phyloP scores from a whole-genome alignment of 2,329 filamentous ascomycete species.

The Verticillium albo-atrum region DNA sequence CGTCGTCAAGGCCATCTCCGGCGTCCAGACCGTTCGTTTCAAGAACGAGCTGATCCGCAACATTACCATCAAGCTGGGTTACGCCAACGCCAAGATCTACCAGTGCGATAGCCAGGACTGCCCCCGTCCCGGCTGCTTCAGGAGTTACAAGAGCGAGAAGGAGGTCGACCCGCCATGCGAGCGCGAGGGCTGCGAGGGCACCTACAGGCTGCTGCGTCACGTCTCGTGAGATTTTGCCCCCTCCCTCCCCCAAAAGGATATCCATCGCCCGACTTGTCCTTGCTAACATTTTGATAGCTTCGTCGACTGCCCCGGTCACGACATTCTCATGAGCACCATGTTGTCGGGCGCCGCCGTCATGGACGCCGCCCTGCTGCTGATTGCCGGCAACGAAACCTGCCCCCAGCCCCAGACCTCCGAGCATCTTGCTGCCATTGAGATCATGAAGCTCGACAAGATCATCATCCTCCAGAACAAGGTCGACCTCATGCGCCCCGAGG shows the following conservation, averaged over 20 bases:
- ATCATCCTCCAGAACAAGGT: constrained; percentile 99
- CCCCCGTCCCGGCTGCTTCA: constrained; percentile 90
- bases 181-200: constrained; percentile 83
- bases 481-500: constrained; percentile 95
- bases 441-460: constrained; percentile 99
- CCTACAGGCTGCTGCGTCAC: constrained; percentile 83
- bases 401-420: constrained; percentile 98
- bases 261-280: neutral
- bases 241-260: neutral
- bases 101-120: constrained; percentile 91
- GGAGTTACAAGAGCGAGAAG: constrained; percentile 98
- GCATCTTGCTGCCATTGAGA: constrained; percentile 97
- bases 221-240: constrained; percentile 66
- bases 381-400: constrained; percentile 97
- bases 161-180: constrained; percentile 96
- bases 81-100: constrained; percentile 99
- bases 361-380: constrained; percentile 93
- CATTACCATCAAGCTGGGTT: constrained; percentile 99
- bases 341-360: constrained; percentile 98
- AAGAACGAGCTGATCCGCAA: constrained; percentile 99
- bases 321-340: constrained; percentile 99
- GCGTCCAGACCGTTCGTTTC: constrained; percentile 97
- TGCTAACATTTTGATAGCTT: constrained; percentile 54
- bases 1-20: constrained; percentile 98
- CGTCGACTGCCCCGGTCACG: constrained; percentile 98